Evolutionary conservation across 352 stramenopile genomes (phyloP).

Genomic region (Phytopythium sindhum): DNA sequence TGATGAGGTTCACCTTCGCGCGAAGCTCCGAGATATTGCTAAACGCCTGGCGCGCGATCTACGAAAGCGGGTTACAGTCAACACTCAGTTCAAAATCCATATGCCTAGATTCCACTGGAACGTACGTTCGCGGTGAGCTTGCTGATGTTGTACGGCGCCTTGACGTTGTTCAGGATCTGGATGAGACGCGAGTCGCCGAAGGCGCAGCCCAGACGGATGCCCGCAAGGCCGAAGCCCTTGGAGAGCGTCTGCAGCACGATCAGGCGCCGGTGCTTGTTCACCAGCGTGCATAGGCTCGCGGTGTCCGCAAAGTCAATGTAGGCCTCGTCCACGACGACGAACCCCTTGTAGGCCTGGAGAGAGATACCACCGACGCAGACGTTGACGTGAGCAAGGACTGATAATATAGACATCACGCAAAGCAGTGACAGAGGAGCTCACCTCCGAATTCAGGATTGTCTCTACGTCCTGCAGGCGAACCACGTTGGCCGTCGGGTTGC

Average conservation of each 20-base stretch:
- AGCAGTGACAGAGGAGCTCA: constrained; percentile 17
- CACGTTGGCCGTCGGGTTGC: constrained; percentile 96
- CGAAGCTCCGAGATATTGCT: constrained; percentile 47
- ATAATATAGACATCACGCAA: background rate
- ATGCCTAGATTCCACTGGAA: background rate
- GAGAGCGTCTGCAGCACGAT: constrained; percentile 98
- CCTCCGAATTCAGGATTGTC: constrained; percentile 79
- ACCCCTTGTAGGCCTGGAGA: constrained; percentile 75
- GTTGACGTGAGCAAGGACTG: constrained; percentile 1
- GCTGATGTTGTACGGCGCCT: constrained; percentile 99
- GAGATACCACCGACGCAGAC: background rate
- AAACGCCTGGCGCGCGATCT: constrained; percentile 68
- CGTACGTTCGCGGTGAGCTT: constrained; percentile 89
- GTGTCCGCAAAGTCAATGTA: constrained; percentile 96
- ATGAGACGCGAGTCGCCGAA: constrained; percentile 93
- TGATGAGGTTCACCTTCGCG: constrained; percentile 68
- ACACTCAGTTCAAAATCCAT: background rate
- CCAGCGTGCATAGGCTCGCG: constrained; percentile 77
- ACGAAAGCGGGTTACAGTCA: background rate
- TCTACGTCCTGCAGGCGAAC: constrained; percentile 90
- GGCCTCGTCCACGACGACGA: constrained; percentile 98
- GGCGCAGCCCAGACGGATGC: constrained; percentile 91
- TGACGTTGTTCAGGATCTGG: constrained; percentile 98
- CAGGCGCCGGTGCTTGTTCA: constrained; percentile 92
- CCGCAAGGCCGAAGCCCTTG: constrained; percentile 97